Percentiles rank a stretch among this genome's conserved stretches.
Evolutionary conservation across 371 early-diverging fungal species (phyloP).

Genomic region (Blakeslea trispora): DNA sequence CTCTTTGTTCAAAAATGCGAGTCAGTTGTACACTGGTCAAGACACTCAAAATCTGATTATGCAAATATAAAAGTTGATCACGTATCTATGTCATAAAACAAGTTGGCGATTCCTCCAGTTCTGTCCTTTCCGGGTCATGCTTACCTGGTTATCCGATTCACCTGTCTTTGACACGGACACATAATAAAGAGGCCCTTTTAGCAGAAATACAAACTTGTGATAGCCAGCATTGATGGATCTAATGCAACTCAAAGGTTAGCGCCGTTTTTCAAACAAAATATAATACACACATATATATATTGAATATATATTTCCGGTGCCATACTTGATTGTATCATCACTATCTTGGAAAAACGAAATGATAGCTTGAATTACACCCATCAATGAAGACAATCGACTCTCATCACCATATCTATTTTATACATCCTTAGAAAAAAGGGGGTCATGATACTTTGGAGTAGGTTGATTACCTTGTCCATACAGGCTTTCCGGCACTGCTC

Average conservation of each 20-base stretch:
- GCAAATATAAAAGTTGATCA: constrained; percentile 78
- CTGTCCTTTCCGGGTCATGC: too few species aligned
- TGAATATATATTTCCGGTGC: neutral
- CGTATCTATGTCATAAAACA: constrained; percentile 77
- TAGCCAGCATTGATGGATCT: constrained; percentile 77
- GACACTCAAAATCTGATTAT: constrained; percentile 86
- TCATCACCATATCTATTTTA: constrained; percentile 93
- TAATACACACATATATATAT: too few species aligned
- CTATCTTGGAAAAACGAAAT: constrained; percentile 84
- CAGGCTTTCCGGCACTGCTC: constrained; percentile 87
- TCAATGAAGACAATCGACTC: constrained; percentile 80
- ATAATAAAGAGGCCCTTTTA: constrained; percentile 82
- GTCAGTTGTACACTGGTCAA: constrained; percentile 83
- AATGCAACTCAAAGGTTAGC: too few species aligned
- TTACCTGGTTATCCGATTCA: constrained; percentile 80
- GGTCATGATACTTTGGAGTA: too few species aligned
- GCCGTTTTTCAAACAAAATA: too few species aligned
- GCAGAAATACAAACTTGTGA: constrained; percentile 83
- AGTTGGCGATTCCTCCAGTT: too few species aligned
- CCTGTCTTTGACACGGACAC: constrained; percentile 80
- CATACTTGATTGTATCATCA: constrained; percentile 75
- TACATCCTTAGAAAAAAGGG: too few species aligned
- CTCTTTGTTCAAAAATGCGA: constrained; percentile 82
- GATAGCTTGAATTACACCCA: constrained; percentile 93
- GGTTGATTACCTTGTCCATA: constrained; percentile 73